Conservation (phyloP, 805 yeast species). For the Spathaspora girioi region DNA sequence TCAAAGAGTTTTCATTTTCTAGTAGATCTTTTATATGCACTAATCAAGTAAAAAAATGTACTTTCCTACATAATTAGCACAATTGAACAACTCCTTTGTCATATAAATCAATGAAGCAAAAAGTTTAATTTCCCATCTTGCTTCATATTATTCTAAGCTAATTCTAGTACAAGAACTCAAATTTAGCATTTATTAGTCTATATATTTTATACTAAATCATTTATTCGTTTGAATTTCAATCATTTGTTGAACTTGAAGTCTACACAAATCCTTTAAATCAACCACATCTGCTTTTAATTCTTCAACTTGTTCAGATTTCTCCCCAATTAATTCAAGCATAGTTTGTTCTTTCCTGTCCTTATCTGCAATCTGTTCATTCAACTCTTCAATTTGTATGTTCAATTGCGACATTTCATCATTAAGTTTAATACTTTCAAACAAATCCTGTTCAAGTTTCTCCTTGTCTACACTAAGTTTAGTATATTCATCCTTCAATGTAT, state of each 20-base stretch:
- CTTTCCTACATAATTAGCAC: no score
- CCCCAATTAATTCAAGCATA: slow-evolving; percentile 73
- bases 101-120: no score
- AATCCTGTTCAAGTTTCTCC: slow-evolving; percentile 63
- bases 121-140: no score
- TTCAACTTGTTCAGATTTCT: slow-evolving; percentile 78
- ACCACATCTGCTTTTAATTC: slow-evolving; percentile 85
- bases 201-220: background rate
- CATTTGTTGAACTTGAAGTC: slow-evolving; percentile 83
- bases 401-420: slow-evolving; percentile 27
- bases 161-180: no score
- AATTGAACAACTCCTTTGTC: no score
- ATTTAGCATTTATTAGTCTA: no score
- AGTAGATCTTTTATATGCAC: no score
- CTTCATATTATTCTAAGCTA: no score
- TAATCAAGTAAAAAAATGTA: no score
- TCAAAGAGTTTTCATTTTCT: no score
- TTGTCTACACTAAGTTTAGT: slow-evolving; percentile 52
- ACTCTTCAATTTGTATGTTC: slow-evolving; percentile 20
- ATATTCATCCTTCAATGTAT: slow-evolving; percentile 61
- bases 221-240: slow-evolving; percentile 50
- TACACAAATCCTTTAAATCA: slow-evolving; percentile 82
- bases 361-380: slow-evolving; percentile 29
- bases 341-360: slow-evolving; percentile 44
- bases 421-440: slow-evolving; percentile 40